phyloP scores from a whole-genome alignment of 768 basidiomycete genomes.

The Hygrocybe punicea region DNA sequence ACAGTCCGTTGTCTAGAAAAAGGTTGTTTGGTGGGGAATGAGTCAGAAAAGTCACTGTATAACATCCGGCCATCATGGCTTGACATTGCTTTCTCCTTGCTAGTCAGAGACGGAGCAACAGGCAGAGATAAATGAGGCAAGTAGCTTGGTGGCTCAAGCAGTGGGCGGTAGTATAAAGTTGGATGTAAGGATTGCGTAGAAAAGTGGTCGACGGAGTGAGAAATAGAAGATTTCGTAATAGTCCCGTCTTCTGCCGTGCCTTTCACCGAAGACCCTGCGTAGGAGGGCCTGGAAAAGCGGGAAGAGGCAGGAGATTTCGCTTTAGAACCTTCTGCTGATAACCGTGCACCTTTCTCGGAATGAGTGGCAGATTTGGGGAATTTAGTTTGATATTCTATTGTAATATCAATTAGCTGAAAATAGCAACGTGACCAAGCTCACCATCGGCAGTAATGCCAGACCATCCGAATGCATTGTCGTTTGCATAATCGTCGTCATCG shows the following conservation, averaged over 20 bases:
- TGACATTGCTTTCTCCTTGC: too few species aligned
- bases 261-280: neutral
- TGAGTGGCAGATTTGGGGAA: neutral
- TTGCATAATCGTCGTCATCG: too few species aligned
- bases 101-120: neutral
- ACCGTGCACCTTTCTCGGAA: neutral
- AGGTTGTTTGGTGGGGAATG: neutral
- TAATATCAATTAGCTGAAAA: neutral
- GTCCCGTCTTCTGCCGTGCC: neutral
- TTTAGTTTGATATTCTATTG: neutral
- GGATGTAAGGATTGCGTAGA: too few species aligned
- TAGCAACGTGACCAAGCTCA: neutral
- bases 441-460: neutral
- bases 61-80: too few species aligned
- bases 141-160: neutral
- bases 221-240: neutral
- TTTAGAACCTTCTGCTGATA: neutral
- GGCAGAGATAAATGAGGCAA: neutral
- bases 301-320: neutral
- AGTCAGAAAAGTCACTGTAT: neutral
- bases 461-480: neutral
- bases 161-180: neutral
- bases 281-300: neutral
- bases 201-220: neutral
- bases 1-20: neutral